A percentile compares a stretch with the other conserved stretches of the same genome.
Evolutionary conservation across 148 eudicot genomes (phyloP).

Genomic region (Rhododendron ferrugineum): DNA sequence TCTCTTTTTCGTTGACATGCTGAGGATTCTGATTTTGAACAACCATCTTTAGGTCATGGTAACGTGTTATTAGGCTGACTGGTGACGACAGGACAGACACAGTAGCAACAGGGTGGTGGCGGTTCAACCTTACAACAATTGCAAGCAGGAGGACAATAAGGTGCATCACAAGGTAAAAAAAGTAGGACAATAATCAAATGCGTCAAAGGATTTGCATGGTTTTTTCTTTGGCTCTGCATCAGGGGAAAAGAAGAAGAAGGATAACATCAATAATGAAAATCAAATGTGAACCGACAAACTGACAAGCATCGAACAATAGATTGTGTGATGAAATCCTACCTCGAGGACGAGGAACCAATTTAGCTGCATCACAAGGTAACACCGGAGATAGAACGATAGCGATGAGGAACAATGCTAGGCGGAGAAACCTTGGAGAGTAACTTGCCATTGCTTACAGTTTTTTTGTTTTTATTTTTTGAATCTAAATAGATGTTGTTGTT

Average conservation of each 20-base stretch:
- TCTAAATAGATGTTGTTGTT: neutral
- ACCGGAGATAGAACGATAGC: neutral
- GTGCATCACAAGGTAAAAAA: too few relatives aligned
- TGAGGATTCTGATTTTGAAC: neutral
- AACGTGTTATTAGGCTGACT: neutral
- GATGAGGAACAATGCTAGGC: neutral
- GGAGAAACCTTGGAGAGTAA: conserved; percentile 1
- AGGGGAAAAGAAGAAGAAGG: neutral
- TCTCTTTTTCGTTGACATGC: neutral
- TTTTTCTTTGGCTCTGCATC: neutral
- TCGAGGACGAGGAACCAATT: neutral
- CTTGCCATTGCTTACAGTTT: conserved; percentile 6
- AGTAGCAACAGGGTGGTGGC: neutral
- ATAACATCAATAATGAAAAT: neutral
- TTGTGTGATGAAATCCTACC: neutral
- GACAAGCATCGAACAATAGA: neutral
- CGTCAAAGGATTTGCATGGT: neutral
- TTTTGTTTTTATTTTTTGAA: neutral
- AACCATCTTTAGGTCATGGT: neutral
- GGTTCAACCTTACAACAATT: conserved; percentile 18
- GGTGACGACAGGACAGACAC: neutral
- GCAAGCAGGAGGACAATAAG: conserved; percentile 16
- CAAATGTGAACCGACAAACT: neutral
- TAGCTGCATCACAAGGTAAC: neutral
- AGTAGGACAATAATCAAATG: too few relatives aligned